Percentiles rank a stretch among this genome's conserved stretches.
Evolutionary conservation across 2,329 filamentous ascomycete genomes (phyloP).

Genomic region (Dactylellina parvicollis): DNA sequence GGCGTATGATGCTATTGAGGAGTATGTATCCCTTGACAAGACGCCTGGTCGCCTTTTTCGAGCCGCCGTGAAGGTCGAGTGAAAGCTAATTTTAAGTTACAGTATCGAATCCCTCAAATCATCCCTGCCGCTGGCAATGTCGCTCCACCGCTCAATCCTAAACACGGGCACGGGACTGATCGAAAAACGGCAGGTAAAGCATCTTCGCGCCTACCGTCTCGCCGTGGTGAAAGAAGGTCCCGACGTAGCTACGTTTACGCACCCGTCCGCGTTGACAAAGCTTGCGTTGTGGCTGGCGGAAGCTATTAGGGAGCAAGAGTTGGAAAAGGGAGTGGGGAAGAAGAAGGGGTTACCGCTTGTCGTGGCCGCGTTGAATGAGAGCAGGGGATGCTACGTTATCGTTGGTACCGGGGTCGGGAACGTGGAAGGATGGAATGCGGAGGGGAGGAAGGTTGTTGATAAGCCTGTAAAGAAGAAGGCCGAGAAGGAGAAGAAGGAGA

Average conservation of each 20-base stretch:
- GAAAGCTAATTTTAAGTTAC: conserved; percentile 61
- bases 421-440: conserved; percentile 74
- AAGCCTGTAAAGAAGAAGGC: conserved; percentile 72
- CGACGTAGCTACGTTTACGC: conserved; percentile 88
- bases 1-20: conserved; percentile 76
- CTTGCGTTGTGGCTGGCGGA: conserved; percentile 94
- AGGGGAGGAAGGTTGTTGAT: conserved; percentile 72
- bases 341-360: conserved; percentile 81
- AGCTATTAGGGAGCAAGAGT: conserved; percentile 88
- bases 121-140: conserved; percentile 83
- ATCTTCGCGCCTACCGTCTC: conserved; percentile 91
- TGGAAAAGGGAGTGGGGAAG: conserved; percentile 72
- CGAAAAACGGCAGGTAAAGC: conserved; percentile 91
- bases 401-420: conserved; percentile 86
- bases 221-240: conserved; percentile 95
- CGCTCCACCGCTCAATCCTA: conserved; percentile 90
- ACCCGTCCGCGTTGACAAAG: conserved; percentile 91
- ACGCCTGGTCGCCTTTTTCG: too few species aligned
- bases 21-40: conserved; percentile 66
- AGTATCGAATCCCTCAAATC: conserved; percentile 80
- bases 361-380: conserved; percentile 87
- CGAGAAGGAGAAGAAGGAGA: conserved; percentile 70
- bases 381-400: conserved; percentile 85
- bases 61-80: too few species aligned
- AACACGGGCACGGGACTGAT: conserved; percentile 90